phyloP scores from a whole-genome alignment of 2,329 filamentous ascomycete species.

The Tolypocladium album region DNA sequence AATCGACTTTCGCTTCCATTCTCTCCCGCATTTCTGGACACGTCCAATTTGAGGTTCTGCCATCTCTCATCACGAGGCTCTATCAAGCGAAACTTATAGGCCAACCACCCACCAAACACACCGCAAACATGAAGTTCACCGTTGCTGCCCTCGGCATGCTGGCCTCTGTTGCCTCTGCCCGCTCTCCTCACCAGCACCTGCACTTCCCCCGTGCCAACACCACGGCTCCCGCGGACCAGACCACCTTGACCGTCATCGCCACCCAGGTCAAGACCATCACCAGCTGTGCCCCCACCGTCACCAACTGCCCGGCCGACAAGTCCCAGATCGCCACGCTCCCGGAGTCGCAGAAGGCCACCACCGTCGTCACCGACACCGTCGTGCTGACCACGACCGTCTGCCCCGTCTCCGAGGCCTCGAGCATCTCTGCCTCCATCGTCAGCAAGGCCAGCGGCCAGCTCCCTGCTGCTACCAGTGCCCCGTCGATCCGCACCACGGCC shows the following conservation, averaged over 20 bases:
- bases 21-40: slow-evolving; percentile 4
- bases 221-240: slow-evolving; percentile 15
- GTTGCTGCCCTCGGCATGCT: slow-evolving; percentile 31
- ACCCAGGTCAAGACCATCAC: slow-evolving; percentile 47
- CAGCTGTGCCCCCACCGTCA: slow-evolving; percentile 45
- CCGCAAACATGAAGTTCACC: slow-evolving; percentile 36
- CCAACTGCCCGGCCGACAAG: slow-evolving; percentile 37
- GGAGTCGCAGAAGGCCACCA: slow-evolving; percentile 20
- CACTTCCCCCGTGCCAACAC: slow-evolving; percentile 18
- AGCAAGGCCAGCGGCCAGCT: slow-evolving; percentile 22
- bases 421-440: slow-evolving; percentile 29
- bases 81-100: background rate
- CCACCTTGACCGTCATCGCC: slow-evolving; percentile 38
- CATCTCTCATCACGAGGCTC: background rate
- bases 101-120: slow-evolving; percentile 5
- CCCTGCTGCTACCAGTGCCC: slow-evolving; percentile 24
- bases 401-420: slow-evolving; percentile 30
- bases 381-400: slow-evolving; percentile 31
- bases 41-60: background rate
- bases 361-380: slow-evolving; percentile 27
- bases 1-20: slow-evolving; percentile 21
- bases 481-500: background rate
- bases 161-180: slow-evolving; percentile 32
- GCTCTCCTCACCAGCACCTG: slow-evolving; percentile 20
- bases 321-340: slow-evolving; percentile 23